Evolutionary conservation across 1,139 yeast species (phyloP), one percentile per base, ranked within the genome.

Genomic region (Debaryomyces robertsiae): DNA sequence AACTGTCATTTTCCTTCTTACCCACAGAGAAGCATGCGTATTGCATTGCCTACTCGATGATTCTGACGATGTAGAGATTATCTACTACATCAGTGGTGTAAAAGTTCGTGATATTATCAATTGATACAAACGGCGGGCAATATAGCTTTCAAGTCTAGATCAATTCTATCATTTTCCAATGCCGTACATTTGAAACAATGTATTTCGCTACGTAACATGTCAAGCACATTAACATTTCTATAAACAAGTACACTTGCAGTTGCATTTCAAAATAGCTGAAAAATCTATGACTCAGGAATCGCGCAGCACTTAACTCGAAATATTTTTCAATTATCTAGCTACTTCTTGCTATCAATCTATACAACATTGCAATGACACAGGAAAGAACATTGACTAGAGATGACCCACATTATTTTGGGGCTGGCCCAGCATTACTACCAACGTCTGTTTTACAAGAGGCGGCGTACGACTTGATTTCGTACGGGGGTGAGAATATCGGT

Each of bases 381-480:
- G 25, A 33, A 33, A 25, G 41, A 46, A 43, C 61, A 13, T 63
- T 82, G 42, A 74, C 77, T 29, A 81, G 94, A 69, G 82, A 75
- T 61, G 84, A 82, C 55, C 91, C 95, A 41, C 74, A 81, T 60
- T 88, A 93, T 61, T 93, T 89, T 57, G 98, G 98, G 43, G 98
- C 98, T 18, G 98, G 98, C 9, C 98, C 98, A 34, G 98, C 98
- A 2, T 75, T 84, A 42, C 74, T 93, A 38, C 97, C 98, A 19
- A 82, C 93, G 3, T 61, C 67, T 6, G 98, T 90, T 3, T 75
- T 93, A 40, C 84, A 88, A 61, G 84, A 87, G 65, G 96, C 98
- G 1, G 95, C 97, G 1, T 61, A 64, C 29, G 98, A 93, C 60
- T 72, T 93, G 50, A 62, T 93, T 46, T 77, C 81, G 52, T 93